These are phyloP conservation scores for Fusarium nisikadoi DNA, from an alignment of 2,329 filamentous ascomycete genomes.

Conservation along the genomic window DNA sequence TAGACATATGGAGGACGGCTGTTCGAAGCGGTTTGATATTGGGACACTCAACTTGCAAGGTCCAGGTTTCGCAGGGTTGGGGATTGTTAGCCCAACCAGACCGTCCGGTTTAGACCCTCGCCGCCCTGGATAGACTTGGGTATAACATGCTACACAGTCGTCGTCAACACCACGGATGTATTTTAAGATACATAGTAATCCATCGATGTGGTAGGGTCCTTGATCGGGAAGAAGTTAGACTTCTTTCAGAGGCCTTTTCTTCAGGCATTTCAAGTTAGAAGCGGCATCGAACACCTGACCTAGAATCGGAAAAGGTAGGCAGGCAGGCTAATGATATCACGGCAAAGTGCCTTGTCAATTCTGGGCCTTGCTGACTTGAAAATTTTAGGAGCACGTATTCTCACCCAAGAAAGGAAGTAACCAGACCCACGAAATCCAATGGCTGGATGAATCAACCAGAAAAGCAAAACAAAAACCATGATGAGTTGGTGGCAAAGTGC, in stretches of 20 bases:
- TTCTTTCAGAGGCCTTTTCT: not conserved
- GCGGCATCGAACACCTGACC: not conserved
- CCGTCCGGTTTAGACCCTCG: constrained; percentile 31
- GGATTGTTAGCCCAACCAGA: constrained; percentile 31
- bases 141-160: not conserved
- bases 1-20: constrained; percentile 82
- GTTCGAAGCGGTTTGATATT: constrained; percentile 73
- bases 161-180: not conserved
- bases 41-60: constrained; percentile 60
- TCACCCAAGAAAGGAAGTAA: not conserved
- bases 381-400: not conserved
- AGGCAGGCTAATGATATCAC: not conserved
- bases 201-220: not conserved
- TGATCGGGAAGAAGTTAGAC: not conserved
- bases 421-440: not conserved
- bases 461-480: not conserved
- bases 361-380: not conserved
- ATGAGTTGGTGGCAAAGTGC: not conserved
- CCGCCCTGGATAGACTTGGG: constrained; percentile 23
- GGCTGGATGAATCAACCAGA: not conserved
- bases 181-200: not conserved
- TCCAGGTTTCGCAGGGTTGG: constrained; percentile 41
- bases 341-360: not conserved
- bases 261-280: not conserved
- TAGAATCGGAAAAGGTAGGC: constrained; percentile 2